These are phyloP conservation scores for Boechera divaricarpa DNA, from an alignment of 345 rosid species.

Conservation along the genomic window DNA sequence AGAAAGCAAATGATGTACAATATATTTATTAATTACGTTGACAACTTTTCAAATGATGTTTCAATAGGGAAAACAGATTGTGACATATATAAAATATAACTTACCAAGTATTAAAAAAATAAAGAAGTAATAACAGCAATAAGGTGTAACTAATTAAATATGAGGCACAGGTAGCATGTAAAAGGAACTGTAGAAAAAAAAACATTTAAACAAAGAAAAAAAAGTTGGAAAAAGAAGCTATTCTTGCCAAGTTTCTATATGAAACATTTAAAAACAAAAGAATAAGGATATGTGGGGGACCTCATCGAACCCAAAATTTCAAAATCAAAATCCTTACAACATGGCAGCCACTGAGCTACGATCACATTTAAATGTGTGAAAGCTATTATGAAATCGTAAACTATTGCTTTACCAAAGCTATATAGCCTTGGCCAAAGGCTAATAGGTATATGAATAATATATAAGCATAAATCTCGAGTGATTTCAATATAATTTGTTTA, in stretches of 20 bases:
- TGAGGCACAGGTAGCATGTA: not conserved
- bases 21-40: slow-evolving; percentile 11
- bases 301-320: not conserved
- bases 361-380: not conserved
- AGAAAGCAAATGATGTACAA: not conserved
- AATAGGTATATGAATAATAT: slow-evolving; percentile 12
- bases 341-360: not conserved
- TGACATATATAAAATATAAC: not conserved
- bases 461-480: slow-evolving; percentile 23
- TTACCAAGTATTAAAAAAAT: not conserved
- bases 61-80: not conserved
- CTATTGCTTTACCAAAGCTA: not conserved
- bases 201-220: not conserved
- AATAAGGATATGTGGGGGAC: not conserved
- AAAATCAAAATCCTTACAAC: not conserved
- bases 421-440: not conserved
- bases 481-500: slow-evolving; percentile 2
- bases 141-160: not conserved
- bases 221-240: not conserved
- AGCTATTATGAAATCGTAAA: not conserved
- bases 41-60: not conserved
- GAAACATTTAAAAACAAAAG: not conserved
- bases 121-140: slow-evolving; percentile 4
- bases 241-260: not conserved
- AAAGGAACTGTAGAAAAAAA: not conserved